phyloP scores from a whole-genome alignment of 2,329 filamentous ascomycete genomes.

The Thermoascus crustaceus region DNA sequence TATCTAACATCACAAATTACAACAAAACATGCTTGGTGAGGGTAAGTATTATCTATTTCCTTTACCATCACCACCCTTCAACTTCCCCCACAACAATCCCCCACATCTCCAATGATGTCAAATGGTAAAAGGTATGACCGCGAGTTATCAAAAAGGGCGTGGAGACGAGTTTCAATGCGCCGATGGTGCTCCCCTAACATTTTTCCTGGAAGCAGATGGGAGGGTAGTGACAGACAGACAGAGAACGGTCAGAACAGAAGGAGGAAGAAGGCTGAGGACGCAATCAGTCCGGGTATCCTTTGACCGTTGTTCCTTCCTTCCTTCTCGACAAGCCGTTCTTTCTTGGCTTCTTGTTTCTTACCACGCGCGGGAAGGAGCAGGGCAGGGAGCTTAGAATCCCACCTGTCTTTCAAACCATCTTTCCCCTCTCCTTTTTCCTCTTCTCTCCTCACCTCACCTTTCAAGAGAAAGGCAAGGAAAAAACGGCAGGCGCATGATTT shows the following conservation, averaged over 20 bases:
- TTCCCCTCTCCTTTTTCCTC: slow-evolving; percentile 3
- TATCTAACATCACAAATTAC: too few species aligned
- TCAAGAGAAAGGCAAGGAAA: too few species aligned
- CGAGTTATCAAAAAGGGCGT: slow-evolving; percentile 10
- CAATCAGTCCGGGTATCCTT: not conserved
- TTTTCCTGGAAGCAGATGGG: slow-evolving; percentile 1
- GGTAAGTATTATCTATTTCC: too few species aligned
- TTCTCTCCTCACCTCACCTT: slow-evolving; percentile 3
- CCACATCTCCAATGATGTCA: slow-evolving; percentile 34
- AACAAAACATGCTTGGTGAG: too few species aligned
- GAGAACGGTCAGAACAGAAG: not conserved
- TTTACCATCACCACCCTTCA: too few species aligned
- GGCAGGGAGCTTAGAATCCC: slow-evolving; percentile 2
- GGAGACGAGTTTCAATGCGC: slow-evolving; percentile 7
- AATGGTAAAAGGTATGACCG: slow-evolving; percentile 42
- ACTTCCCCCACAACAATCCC: not conserved
- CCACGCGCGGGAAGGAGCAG: not conserved
- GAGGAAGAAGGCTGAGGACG: not conserved
- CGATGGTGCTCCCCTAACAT: slow-evolving; percentile 19
- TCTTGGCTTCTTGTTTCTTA: not conserved
- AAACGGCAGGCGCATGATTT: slow-evolving; percentile 20
- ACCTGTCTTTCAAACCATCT: not conserved
- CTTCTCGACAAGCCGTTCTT: too few species aligned
- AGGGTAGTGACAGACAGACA: not conserved
- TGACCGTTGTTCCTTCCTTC: not conserved